Evolutionary conservation across 306 rosid genomes (phyloP).

Genomic region (Luffa acutangula): DNA sequence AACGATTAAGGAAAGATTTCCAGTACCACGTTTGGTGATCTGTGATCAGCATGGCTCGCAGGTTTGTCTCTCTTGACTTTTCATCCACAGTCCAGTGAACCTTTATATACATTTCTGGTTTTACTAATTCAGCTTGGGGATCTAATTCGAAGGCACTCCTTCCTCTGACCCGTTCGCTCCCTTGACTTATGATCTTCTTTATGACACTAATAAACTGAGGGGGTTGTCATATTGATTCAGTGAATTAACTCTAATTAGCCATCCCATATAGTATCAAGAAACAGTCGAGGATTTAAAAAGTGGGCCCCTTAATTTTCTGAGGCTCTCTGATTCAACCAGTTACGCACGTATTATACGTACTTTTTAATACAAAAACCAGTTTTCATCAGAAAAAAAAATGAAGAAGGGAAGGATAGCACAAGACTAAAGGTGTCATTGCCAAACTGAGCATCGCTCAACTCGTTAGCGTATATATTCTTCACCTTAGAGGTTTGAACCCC

Average conservation of each 20-base stretch:
- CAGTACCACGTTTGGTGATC: constrained; percentile 88
- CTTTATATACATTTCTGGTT: neutral
- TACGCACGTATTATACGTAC: too few relatives aligned
- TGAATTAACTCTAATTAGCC: neutral
- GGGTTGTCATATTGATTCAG: neutral
- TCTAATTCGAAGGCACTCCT: neutral
- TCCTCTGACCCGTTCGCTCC: neutral
- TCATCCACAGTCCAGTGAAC: neutral
- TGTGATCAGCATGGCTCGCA: constrained; percentile 98
- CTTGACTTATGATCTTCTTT: neutral
- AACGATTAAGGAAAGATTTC: constrained; percentile 82
- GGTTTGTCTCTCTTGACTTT: constrained; percentile 25
- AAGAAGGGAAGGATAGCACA: neutral
- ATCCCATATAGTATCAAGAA: neutral
- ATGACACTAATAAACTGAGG: neutral
- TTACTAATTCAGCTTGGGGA: neutral
- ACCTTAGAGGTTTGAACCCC: too few relatives aligned
- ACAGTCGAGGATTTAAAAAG: neutral
- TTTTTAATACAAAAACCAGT: too few relatives aligned
- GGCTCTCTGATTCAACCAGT: too few relatives aligned
- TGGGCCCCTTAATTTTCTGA: too few relatives aligned
- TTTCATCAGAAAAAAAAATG: too few relatives aligned
- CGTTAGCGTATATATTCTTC: too few relatives aligned
- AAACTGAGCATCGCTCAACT: too few relatives aligned
- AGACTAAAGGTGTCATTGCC: neutral